These are phyloP conservation scores for Acorus calamus DNA, from an alignment of 106 monocot genomes.

Conservation along the genomic window DNA sequence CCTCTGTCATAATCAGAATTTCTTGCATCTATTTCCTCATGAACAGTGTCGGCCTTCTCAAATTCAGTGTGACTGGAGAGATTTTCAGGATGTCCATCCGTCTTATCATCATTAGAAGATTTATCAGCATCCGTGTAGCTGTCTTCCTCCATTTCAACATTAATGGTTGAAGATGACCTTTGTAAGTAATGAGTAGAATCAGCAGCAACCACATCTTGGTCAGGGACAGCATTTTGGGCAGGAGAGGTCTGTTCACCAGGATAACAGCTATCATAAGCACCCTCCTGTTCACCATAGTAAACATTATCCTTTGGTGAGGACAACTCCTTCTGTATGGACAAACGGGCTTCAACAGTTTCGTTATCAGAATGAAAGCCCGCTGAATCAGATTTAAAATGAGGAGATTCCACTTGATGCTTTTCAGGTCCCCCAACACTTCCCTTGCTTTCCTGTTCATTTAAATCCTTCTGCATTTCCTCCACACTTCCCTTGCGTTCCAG, in stretches of 20 bases:
- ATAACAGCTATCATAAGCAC: background rate
- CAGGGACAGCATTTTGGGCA: background rate
- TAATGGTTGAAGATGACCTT: background rate
- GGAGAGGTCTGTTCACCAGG: background rate
- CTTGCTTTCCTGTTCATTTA: too few relatives aligned
- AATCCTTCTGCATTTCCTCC: too few relatives aligned
- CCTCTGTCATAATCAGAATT: constrained; percentile 5
- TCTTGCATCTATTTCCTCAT: constrained; percentile 15
- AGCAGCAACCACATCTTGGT: background rate
- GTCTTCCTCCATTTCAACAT: background rate
- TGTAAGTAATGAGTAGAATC: background rate
- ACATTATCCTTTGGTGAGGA: background rate
- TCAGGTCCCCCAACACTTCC: too few relatives aligned
- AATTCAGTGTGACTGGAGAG: constrained; percentile 1
- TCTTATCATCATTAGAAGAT: constrained; percentile 6
- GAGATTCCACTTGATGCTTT: background rate
- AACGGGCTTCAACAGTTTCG: constrained; percentile 3
- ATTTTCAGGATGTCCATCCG: constrained; percentile 1
- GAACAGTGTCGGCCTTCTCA: constrained; percentile 12
- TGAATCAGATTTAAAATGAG: constrained; percentile 1
- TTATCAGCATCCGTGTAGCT: constrained; percentile 1
- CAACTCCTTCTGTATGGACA: constrained; percentile 2
- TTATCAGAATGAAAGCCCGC: background rate
- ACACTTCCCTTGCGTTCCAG: too few relatives aligned
- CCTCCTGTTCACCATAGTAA: constrained; percentile 3